Evolutionary conservation across 306 rosid genomes (phyloP).

Genomic region (barrel medic (Medicago truncatula)): MtrunA17r5.0-ANR NC_053043.1:39649001-39649500

Average conservation of each 20-base stretch:
- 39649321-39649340: slow-evolving; percentile 12
- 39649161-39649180: background rate
- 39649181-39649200: slow-evolving; percentile 6
- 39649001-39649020: too few relatives aligned
- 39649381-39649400: slow-evolving; percentile 10
- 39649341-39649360: slow-evolving; percentile 12
- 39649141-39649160: background rate
- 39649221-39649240: slow-evolving; percentile 68
- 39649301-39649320: background rate
- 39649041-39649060: too few relatives aligned
- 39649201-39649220: slow-evolving; percentile 32
- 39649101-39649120: too few relatives aligned
- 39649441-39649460: slow-evolving; percentile 7
- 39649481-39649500: slow-evolving; percentile 26
- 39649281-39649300: slow-evolving; percentile 58
- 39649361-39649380: slow-evolving; percentile 21
- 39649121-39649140: too few relatives aligned
- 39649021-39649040: too few relatives aligned
- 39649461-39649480: slow-evolving; percentile 28
- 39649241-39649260: slow-evolving; percentile 72
- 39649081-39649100: too few relatives aligned
- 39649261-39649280: slow-evolving; percentile 67
- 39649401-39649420: slow-evolving; percentile 25
- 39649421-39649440: background rate
- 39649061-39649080: too few relatives aligned